phyloP scores from a whole-genome alignment of 768 basidiomycete species.

The Auricularia sp. region DNA sequence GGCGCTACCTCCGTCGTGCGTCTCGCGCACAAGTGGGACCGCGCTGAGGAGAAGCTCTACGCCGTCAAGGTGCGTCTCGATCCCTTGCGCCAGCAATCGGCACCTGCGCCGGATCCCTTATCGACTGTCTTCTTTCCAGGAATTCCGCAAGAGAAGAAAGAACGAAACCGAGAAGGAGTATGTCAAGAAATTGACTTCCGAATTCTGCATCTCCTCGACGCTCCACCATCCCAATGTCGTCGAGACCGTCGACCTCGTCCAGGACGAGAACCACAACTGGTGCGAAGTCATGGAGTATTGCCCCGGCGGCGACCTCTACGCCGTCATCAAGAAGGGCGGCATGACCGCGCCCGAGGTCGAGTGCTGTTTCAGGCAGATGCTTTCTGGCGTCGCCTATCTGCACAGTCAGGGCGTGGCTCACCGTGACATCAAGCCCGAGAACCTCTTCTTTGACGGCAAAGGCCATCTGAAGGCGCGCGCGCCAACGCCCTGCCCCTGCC shows the following conservation, averaged over 20 bases:
- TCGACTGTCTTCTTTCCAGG: slow-evolving; percentile 34
- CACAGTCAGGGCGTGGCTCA: slow-evolving; percentile 97
- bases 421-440: slow-evolving; percentile 97
- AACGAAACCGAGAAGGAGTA: slow-evolving; percentile 99
- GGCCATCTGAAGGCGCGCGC: slow-evolving; percentile 80
- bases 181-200: slow-evolving; percentile 98
- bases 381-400: slow-evolving; percentile 79
- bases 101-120: not conserved
- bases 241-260: slow-evolving; percentile 98
- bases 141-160: slow-evolving; percentile 96
- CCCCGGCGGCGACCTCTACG: slow-evolving; percentile 95
- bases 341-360: slow-evolving; percentile 91
- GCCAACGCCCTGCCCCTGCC: slow-evolving; percentile 1
- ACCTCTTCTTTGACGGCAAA: slow-evolving; percentile 84
- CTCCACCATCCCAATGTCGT: slow-evolving; percentile 90
- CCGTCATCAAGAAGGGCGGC: slow-evolving; percentile 93
- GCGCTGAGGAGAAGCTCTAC: slow-evolving; percentile 91
- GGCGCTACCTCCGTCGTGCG: slow-evolving; percentile 97
- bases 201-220: slow-evolving; percentile 97
- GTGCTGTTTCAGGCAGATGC: slow-evolving; percentile 95
- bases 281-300: slow-evolving; percentile 99
- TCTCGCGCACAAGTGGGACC: slow-evolving; percentile 97
- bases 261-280: slow-evolving; percentile 94
- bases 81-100: not conserved
- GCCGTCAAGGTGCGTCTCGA: slow-evolving; percentile 76